Conservation (phyloP, 1,284 basidiomycete species). For the Ustilago tritici region DNA sequence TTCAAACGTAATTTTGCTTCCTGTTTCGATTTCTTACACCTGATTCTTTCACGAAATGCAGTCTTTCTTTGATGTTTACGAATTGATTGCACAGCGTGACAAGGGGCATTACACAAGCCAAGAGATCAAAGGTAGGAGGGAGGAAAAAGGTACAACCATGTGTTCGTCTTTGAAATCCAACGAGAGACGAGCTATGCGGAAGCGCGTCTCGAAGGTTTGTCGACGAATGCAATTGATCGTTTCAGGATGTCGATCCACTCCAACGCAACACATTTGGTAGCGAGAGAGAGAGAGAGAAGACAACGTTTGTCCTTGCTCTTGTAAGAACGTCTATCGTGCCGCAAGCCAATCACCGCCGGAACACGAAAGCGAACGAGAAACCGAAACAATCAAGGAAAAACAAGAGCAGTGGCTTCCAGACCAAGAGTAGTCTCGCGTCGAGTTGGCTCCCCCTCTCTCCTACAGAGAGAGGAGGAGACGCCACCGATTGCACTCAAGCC, state of each 20-base stretch:
- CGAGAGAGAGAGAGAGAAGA: background rate
- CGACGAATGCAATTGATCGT: constrained; percentile 33
- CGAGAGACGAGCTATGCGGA: constrained; percentile 5
- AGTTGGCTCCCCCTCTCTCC: constrained; percentile 51
- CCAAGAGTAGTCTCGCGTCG: constrained; percentile 69
- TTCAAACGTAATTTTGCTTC: background rate
- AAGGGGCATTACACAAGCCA: background rate
- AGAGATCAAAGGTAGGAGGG: background rate
- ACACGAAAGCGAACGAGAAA: constrained; percentile 3
- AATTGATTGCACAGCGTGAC: background rate
- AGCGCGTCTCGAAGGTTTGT: background rate
- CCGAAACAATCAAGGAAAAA: constrained; percentile 3
- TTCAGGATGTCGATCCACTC: constrained; percentile 5
- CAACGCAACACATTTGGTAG: background rate
- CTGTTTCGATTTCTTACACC: background rate
- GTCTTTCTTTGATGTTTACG: constrained; percentile 10
- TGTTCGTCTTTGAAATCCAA: constrained; percentile 21
- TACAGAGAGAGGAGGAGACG: constrained; percentile 45
- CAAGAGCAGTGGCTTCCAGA: constrained; percentile 44
- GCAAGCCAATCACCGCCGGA: background rate
- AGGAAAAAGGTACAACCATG: constrained; percentile 10
- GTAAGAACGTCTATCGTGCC: background rate
- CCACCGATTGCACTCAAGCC: constrained; percentile 69
- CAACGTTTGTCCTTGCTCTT: background rate
- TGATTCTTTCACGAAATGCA: constrained; percentile 27